phyloP scores from a whole-genome alignment of 1,284 basidiomycete species.

The Rhodotorula mucilaginosa region DNA sequence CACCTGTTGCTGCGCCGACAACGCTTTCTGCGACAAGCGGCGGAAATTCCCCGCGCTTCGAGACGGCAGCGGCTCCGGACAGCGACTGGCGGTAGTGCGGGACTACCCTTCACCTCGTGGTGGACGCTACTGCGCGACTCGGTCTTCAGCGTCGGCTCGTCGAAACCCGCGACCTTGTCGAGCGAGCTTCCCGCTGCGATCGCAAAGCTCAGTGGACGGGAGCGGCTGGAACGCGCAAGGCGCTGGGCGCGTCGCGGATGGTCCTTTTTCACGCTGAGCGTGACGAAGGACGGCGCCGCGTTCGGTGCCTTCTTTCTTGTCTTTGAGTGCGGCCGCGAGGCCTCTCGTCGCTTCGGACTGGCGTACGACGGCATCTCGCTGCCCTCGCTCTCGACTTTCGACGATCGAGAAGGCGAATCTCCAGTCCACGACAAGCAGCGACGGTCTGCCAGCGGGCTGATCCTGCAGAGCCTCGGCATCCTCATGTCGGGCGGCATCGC shows the following conservation, averaged over 20 bases:
- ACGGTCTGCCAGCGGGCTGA: constrained; percentile 8
- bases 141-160: constrained; percentile 17
- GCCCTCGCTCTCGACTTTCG: background rate
- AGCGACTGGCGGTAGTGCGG: background rate
- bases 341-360: constrained; percentile 44
- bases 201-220: constrained; percentile 34
- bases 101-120: constrained; percentile 26
- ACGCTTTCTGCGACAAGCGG: constrained; percentile 23
- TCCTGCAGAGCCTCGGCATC: constrained; percentile 45
- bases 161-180: constrained; percentile 3
- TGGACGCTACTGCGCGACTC: constrained; percentile 25
- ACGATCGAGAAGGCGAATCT: background rate
- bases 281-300: constrained; percentile 48
- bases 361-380: constrained; percentile 17
- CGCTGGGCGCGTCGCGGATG: constrained; percentile 44
- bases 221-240: constrained; percentile 35
- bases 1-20: constrained; percentile 45
- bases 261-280: constrained; percentile 47
- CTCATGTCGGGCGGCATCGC: constrained; percentile 43
- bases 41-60: background rate
- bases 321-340: constrained; percentile 49
- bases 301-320: constrained; percentile 49
- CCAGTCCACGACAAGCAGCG: constrained; percentile 15
- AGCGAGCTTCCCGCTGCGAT: background rate
- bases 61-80: background rate